Conservation (phyloP, 2,329 filamentous ascomycete genomes). For the Apiospora hydei region DNA sequence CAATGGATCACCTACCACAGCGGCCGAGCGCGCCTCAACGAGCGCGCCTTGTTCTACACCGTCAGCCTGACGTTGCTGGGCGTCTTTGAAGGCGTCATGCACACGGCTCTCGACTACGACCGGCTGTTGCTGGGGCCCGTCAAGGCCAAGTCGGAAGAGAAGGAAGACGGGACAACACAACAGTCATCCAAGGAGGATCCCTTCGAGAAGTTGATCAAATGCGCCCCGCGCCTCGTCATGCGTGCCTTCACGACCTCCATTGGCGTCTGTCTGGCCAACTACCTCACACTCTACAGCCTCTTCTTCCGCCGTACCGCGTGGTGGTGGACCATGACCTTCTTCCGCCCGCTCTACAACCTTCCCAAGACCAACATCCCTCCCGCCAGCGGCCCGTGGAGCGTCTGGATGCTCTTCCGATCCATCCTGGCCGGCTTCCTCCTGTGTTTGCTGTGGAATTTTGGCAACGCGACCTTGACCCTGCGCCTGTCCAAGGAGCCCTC, state of each 20-base stretch:
- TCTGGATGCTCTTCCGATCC: slow-evolving; percentile 63
- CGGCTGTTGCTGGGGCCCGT: slow-evolving; percentile 60
- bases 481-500: slow-evolving; percentile 82
- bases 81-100: slow-evolving; percentile 70
- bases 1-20: slow-evolving; percentile 76
- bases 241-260: slow-evolving; percentile 44
- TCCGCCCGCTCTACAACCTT: slow-evolving; percentile 77
- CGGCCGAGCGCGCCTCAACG: slow-evolving; percentile 78
- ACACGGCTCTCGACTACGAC: slow-evolving; percentile 79
- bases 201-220: slow-evolving; percentile 50
- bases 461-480: slow-evolving; percentile 79
- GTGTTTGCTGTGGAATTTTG: slow-evolving; percentile 76
- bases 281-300: slow-evolving; percentile 64
- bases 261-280: slow-evolving; percentile 48
- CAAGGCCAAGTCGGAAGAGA: slow-evolving; percentile 36
- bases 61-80: slow-evolving; percentile 74
- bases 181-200: slow-evolving; percentile 28
- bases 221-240: slow-evolving; percentile 42
- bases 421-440: slow-evolving; percentile 71
- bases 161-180: slow-evolving; percentile 30
- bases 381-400: slow-evolving; percentile 62
- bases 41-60: slow-evolving; percentile 83
- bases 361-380: slow-evolving; percentile 73
- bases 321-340: slow-evolving; percentile 73
- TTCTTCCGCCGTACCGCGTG: slow-evolving; percentile 71